Percentiles rank a stretch among this genome's conserved stretches.
phyloP scores from a whole-genome alignment of 768 basidiomycete genomes.

The Russula griseocarnosa region DNA sequence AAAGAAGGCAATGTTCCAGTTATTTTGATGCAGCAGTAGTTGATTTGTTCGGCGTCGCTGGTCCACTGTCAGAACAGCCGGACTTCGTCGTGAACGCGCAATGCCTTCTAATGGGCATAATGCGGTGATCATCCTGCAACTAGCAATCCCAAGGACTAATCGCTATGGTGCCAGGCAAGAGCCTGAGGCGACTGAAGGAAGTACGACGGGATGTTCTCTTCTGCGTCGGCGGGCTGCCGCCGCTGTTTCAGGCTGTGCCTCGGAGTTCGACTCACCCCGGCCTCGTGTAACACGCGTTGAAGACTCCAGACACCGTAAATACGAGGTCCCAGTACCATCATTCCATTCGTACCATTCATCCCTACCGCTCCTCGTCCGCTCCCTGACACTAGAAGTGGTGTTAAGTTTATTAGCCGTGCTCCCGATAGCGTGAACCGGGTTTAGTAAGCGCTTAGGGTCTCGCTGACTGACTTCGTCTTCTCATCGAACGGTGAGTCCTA shows the following conservation, averaged over 20 bases:
- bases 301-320: neutral
- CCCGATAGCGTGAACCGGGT: neutral
- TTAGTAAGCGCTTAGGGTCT: neutral
- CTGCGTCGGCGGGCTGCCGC: neutral
- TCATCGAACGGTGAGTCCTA: slow-evolving; percentile 10
- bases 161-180: neutral
- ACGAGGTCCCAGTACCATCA: neutral
- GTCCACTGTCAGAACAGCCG: neutral
- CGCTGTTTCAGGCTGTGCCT: neutral
- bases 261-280: neutral
- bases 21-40: neutral
- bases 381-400: neutral
- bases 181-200: neutral
- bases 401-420: neutral
- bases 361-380: neutral
- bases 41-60: neutral
- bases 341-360: too few relatives aligned
- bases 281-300: slow-evolving; percentile 7
- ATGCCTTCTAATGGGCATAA: neutral
- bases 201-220: neutral
- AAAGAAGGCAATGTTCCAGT: neutral
- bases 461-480: neutral
- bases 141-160: neutral
- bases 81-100: neutral
- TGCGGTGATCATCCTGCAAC: slow-evolving; percentile 1